Conservation (phyloP, 2,329 filamentous ascomycete species). For the Paecilomyces formosus region DNA sequence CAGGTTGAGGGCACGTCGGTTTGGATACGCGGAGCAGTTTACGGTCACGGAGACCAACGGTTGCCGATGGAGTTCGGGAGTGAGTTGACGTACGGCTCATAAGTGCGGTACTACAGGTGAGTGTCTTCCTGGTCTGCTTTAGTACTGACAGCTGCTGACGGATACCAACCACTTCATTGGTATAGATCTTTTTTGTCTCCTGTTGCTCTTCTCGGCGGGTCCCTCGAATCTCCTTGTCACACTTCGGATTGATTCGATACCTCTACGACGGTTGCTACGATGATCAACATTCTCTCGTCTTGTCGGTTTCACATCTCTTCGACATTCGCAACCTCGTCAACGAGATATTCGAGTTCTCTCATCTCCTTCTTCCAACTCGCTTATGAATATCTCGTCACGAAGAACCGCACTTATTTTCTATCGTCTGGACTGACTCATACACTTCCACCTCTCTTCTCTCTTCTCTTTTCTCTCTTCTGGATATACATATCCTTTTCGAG, state of each 20-base stretch:
- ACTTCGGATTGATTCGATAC: neutral
- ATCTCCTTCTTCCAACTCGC: neutral
- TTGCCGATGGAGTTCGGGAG: neutral
- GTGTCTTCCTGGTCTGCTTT: neutral
- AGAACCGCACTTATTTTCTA: neutral
- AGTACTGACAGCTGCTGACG: neutral
- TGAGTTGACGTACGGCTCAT: neutral
- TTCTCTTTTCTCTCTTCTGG: no score
- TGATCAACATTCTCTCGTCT: neutral
- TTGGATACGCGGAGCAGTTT: neutral
- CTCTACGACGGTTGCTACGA: neutral
- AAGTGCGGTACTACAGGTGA: neutral
- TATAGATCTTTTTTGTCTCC: neutral
- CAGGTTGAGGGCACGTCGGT: neutral
- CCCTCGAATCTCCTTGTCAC: neutral
- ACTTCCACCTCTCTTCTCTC: neutral
- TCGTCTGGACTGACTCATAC: neutral
- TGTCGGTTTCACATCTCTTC: neutral
- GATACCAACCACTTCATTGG: neutral
- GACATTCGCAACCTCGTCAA: neutral
- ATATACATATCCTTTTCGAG: neutral
- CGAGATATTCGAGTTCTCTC: neutral
- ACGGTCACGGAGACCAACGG: neutral
- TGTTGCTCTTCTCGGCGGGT: neutral
- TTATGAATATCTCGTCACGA: neutral